Base-by-base conservation (phyloP, 2,329 filamentous ascomycete species). In the Claviceps humidiphila region DNA sequence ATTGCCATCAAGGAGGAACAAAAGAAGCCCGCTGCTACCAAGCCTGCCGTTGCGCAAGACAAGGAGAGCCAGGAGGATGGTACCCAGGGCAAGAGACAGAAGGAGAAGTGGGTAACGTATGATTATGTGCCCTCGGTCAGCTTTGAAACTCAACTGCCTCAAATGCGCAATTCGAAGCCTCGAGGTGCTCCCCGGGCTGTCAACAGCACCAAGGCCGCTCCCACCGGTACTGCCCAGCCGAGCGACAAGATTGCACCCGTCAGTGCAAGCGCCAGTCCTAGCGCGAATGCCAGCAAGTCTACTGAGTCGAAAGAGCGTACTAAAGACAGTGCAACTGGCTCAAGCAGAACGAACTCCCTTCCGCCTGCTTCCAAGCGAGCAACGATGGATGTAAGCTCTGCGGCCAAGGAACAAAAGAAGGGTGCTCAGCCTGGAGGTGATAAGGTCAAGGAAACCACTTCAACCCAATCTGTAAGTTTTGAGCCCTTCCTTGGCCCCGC, bases 61-160 rank as follows among this genome's bases (percentile, higher is more conserved):
- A 80, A 83, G 47, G 84, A 86, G 57, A 71, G 68, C 44, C 76
- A 82, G 56, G 81, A 81, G 51, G 60, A 74, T 63, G 60, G 66
- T 59, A 57, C 59, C 20, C 59, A 70, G 54, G 61, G 62, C 48
- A 78, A 77, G 61, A 60, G 79, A 72, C 67, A 83, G 76, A 94
- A 94, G 73, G 82, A 86, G 61, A 87, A 89, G 62, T 97, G 93
- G 91, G 82, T 87, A 54, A 78, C 82, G 1, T 80, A 96, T 53
- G 81, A 84, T 38, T 91, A 90, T 62, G 88, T 87, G 13, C 91
- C 89, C 8, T 85, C 81, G 14, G 89, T 93, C 48, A 83, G 84
- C 53, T 97, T 95, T 68, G 85, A 88, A 65, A 96, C 93, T 0
- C 88, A 86, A 30, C 67, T 95, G 42, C 81, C 84, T 14, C 70